Conservation (phyloP, 352 stramenopile genomes). For the Elongisporangium anandrum region DNA sequence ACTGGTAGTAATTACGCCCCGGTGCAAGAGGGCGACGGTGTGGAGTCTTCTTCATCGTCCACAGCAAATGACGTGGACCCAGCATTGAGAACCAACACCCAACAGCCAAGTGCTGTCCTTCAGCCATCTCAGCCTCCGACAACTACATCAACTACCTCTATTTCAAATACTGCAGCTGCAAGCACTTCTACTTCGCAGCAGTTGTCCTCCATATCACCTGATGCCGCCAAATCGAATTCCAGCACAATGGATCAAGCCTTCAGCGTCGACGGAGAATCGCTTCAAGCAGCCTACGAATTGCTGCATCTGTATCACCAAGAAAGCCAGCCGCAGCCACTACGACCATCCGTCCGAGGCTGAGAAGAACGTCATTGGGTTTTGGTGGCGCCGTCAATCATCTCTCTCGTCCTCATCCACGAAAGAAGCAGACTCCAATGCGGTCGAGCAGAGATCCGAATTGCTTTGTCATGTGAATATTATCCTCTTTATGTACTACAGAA, state of each 20-base stretch:
- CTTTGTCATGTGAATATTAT: not conserved
- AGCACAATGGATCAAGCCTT: slow-evolving; percentile 24
- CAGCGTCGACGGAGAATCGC: slow-evolving; percentile 56
- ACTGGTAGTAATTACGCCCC: not conserved
- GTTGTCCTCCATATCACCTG: slow-evolving; percentile 2
- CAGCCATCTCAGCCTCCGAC: not conserved
- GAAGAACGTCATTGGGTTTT: not conserved
- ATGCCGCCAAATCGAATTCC: slow-evolving; percentile 6
- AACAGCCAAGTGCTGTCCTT: not conserved
- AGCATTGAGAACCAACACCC: not conserved
- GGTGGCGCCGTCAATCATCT: not conserved
- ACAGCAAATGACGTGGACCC: not conserved
- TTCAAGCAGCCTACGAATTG: slow-evolving; percentile 67
- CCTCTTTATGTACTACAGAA: not conserved
- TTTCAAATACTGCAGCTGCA: not conserved
- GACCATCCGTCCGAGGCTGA: not conserved
- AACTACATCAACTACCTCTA: not conserved
- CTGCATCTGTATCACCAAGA: slow-evolving; percentile 38
- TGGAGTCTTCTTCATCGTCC: not conserved
- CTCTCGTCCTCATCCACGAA: not conserved
- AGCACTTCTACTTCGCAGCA: not conserved
- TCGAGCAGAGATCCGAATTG: not conserved
- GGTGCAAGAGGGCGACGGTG: slow-evolving; percentile 1
- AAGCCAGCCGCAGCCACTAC: slow-evolving; percentile 3
- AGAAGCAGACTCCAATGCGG: not conserved